Base-by-base conservation (phyloP, 2,329 filamentous ascomycete genomes). In the Alternaria viburni region DNA sequence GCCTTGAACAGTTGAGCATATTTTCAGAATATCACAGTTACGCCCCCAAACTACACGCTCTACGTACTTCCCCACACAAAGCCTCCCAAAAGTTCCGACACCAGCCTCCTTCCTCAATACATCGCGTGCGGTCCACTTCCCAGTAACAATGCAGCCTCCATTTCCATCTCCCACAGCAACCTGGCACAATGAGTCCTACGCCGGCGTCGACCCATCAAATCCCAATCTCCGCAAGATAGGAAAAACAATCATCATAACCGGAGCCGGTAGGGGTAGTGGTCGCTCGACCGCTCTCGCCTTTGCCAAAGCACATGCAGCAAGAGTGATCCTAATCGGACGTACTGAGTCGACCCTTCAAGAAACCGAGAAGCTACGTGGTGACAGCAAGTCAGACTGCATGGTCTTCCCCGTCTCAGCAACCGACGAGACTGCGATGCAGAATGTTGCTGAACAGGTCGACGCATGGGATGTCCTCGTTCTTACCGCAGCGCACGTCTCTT, bases 241-340 rank as follows among this genome's bases (percentile, higher is more conserved):
- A 7, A 71, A 71, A 36, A 71, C 61, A 2, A 54, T 71, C 13
- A 49, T 71, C 44, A 67, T 69, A 28, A 69, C 67, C 11, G 69
- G 67, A 32, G 70, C 67, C 3, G 82, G 82, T 5, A 81, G 70
- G 5, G 84, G 84, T 7, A 85, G 85, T 26, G 83, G 83, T 26
- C 75, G 75, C 44, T 80, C 76, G 43, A 84, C 79, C 6, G 82
- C 82, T 9, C 71, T 54, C 15, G 72, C 69, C 62, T 86, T 85
- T 57, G 83, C 83, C 7, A 51, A 73, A 66, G 82, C 84, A 59
- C 81, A 82, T 6, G 83, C 83, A 1, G 72, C 78, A 46, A 73
- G 74, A 1, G 81, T 86, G 54, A 78, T 77, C 7, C 75, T 86
- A 11, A 68, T 84, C 1, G 83, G 83, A 19, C 81, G 84, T 19